A percentile compares a stretch with the other conserved stretches of the same genome.
phyloP scores from a whole-genome alignment of 768 basidiomycete species.

The Pleurotus ostreatus region DNA sequence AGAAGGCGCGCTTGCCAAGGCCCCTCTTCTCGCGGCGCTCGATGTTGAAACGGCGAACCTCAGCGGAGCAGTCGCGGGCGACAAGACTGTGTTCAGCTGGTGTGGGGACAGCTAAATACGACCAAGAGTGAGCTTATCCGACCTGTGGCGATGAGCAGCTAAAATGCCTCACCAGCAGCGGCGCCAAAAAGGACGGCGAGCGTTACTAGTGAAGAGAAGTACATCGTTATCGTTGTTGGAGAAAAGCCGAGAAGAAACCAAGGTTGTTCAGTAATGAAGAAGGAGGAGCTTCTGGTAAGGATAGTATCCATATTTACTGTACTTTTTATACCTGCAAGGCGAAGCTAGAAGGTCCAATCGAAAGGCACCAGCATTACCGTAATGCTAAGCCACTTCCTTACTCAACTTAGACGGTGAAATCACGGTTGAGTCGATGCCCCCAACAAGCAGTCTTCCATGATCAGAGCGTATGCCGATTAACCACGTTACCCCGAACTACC shows the following conservation, averaged over 20 bases:
- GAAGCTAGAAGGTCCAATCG: background rate
- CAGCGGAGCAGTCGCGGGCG: constrained; percentile 20
- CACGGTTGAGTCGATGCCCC: constrained; percentile 5
- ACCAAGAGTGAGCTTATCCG: background rate
- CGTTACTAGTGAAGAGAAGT: constrained; percentile 9
- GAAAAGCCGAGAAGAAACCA: background rate
- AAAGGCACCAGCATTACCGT: background rate
- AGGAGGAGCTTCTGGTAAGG: background rate
- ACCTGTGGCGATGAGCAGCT: background rate
- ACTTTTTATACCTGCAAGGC: background rate
- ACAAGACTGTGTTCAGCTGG: constrained; percentile 10
- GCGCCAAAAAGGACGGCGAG: constrained; percentile 14
- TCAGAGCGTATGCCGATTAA: background rate
- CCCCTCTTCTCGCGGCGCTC: constrained; percentile 17
- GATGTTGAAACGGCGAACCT: constrained; percentile 12
- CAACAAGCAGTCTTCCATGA: background rate
- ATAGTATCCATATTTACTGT: background rate
- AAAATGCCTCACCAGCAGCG: constrained; percentile 11
- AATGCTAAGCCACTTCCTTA: background rate
- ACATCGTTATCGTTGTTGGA: background rate
- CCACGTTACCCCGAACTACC: background rate
- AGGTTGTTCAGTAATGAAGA: background rate
- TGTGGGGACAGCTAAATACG: constrained; percentile 12
- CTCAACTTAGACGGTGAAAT: constrained; percentile 4
- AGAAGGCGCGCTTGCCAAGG: constrained; percentile 16